A percentile compares a stretch with the other conserved stretches of the same genome.
Evolutionary conservation across 1,284 basidiomycete species (phyloP).

Genomic region (Rhizopogon parksii): DNA sequence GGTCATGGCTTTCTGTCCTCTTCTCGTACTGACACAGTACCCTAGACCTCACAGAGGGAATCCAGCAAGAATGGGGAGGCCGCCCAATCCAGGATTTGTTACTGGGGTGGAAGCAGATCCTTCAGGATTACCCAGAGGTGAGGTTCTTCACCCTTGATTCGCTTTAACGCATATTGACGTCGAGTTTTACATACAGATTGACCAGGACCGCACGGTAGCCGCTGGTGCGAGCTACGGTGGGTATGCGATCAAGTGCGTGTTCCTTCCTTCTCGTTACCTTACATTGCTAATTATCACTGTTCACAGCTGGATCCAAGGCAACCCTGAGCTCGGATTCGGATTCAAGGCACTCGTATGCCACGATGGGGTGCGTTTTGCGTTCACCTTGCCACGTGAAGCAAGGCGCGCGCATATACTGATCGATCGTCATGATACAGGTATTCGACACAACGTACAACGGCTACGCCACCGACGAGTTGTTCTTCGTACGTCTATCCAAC

Average conservation of each 20-base stretch:
- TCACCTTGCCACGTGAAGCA: constrained; percentile 2
- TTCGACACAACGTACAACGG: constrained; percentile 71
- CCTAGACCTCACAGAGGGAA: constrained; percentile 74
- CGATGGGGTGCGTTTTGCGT: constrained; percentile 57
- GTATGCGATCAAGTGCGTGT: constrained; percentile 71
- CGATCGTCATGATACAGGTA: constrained; percentile 31
- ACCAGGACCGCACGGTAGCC: constrained; percentile 72
- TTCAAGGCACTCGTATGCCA: constrained; percentile 90
- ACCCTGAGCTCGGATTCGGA: constrained; percentile 75
- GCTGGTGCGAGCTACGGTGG: constrained; percentile 80
- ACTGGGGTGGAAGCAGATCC: constrained; percentile 67
- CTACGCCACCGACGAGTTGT: constrained; percentile 80
- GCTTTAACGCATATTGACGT: constrained; percentile 7
- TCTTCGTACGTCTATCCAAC: constrained; percentile 54
- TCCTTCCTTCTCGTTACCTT: neutral
- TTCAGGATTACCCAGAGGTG: constrained; percentile 70
- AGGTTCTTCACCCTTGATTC: neutral
- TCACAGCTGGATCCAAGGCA: constrained; percentile 86
- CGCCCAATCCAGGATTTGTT: constrained; percentile 79
- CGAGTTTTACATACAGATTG: constrained; percentile 46
- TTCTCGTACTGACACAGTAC: constrained; percentile 2
- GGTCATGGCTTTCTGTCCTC: neutral
- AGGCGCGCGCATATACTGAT: neutral
- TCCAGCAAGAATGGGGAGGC: constrained; percentile 77
- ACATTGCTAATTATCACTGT: constrained; percentile 8